phyloP scores from a whole-genome alignment of 2,329 filamentous ascomycete genomes.

The Penicillium sp. region DNA sequence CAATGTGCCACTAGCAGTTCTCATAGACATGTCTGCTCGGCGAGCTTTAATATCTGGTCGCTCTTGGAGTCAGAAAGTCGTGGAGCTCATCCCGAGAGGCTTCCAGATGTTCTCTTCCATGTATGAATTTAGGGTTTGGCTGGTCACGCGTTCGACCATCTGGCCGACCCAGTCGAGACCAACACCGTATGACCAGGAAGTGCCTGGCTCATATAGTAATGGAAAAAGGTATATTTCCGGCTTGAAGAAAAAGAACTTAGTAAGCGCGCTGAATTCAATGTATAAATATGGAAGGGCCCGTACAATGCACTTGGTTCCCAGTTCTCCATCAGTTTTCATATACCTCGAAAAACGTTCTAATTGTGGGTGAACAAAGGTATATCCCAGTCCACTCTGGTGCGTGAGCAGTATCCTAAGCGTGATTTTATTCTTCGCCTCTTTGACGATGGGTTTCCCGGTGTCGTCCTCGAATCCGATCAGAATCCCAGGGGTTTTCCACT shows the following conservation, averaged over 20 bases:
- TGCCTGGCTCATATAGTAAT: conserved; percentile 6
- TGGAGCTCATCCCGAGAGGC: conserved; percentile 4
- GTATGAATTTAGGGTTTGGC: background rate
- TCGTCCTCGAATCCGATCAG: conserved; percentile 4
- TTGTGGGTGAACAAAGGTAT: background rate
- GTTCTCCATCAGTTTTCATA: background rate
- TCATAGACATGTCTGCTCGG: conserved; percentile 1
- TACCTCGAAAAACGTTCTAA: background rate
- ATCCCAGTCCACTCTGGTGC: conserved; percentile 4
- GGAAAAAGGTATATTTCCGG: background rate
- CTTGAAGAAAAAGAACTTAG: conserved; percentile 1
- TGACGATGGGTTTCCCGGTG: background rate
- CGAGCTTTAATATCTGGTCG: conserved; percentile 2
- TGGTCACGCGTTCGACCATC: conserved; percentile 5
- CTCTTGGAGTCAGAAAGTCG: background rate
- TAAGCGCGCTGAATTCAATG: background rate
- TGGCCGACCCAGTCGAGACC: conserved; percentile 7
- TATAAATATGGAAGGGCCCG: background rate
- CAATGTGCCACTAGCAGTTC: background rate
- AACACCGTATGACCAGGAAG: conserved; percentile 3
- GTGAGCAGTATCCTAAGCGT: conserved; percentile 6
- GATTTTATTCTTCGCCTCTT: background rate
- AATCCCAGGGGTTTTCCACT: background rate
- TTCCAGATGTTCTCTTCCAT: conserved; percentile 8
- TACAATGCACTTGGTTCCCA: background rate